Base-by-base conservation (phyloP, 257 asterid species). In the Lavandula angustifolia region DNA sequence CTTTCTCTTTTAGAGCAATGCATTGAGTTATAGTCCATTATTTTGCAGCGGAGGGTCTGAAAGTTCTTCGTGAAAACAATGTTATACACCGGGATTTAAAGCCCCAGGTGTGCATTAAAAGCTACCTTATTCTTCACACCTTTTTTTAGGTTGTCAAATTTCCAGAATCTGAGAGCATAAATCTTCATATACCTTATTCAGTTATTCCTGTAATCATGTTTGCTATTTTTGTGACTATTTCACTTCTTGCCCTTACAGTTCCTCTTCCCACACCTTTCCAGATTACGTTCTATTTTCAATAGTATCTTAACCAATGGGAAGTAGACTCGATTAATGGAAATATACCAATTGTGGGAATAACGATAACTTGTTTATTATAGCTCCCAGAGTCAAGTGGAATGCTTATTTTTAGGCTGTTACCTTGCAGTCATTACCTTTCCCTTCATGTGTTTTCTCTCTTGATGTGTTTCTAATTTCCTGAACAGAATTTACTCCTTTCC, bases 61-160 rank as follows among this genome's bases (percentile, higher is more conserved):
- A 89, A 75, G 80, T 89, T 68, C 94, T 92, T 52, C 96, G 94
- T 7, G 87, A 87, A 11, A 81, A 80, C 85, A 85, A 86, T 78
- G 75, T 92, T 40, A 92, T 92, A 58, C 99, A 89, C 62, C 92
- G 99, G 66, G 99, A 92, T 76, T 71, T 92, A 43, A 92, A 92
- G 68, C 99, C 99, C 48, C 99, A 89, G 99, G 99, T 92, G 69
- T 57, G 79, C 67, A 37, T 70, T 43, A 43, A 58, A 50, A 16
- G 52, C 62, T 31, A 35, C 32, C 17, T 55, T 59, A 12, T 42
- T 56, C 56, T 57, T 66, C 54, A 16, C 14, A 12, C 41, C 16
- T 60, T 66, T 47, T 31, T n/a, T 41, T 68, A 59, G 53, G 9
- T 67, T 29, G 51, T 12, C 27, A 22, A 14, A 16, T 32, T 62